Conservation (phyloP, 495 filamentous ascomycete species). For the Penicillium maclennaniae region DNA sequence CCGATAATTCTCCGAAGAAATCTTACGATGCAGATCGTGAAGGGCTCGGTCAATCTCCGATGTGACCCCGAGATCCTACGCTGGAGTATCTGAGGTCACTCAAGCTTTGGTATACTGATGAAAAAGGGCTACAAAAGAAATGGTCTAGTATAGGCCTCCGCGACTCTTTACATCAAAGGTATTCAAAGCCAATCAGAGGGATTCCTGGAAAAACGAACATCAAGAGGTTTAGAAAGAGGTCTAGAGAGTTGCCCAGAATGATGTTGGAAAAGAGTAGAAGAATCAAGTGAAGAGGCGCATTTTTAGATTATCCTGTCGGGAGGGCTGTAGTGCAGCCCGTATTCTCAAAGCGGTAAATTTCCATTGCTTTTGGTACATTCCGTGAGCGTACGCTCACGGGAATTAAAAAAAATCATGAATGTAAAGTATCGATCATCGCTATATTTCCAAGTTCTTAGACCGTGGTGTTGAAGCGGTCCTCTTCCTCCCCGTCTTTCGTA, state of each 20-base stretch:
- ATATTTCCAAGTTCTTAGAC: conserved; percentile 23
- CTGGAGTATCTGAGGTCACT: not conserved
- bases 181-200: too few relatives aligned
- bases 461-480: conserved; percentile 43
- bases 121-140: too few relatives aligned
- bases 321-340: not conserved
- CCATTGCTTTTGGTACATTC: conserved; percentile 18
- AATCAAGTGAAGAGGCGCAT: too few relatives aligned
- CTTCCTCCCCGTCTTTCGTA: conserved; percentile 39
- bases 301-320: too few relatives aligned
- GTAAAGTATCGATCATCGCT: not conserved
- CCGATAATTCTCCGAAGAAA: conserved; percentile 21
- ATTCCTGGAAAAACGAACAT: too few relatives aligned
- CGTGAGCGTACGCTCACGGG: not conserved
- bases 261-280: too few relatives aligned
- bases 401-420: conserved; percentile 4
- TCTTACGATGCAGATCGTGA: conserved; percentile 12
- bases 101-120: not conserved
- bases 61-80: not conserved
- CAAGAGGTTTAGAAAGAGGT: too few relatives aligned
- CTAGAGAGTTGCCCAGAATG: too few relatives aligned
- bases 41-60: conserved; percentile 3
- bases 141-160: too few relatives aligned
- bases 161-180: too few relatives aligned
- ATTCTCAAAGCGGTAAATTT: conserved; percentile 4